A percentile compares a stretch with the other conserved stretches of the same genome.
Evolutionary conservation across 768 basidiomycete species (phyloP).

Genomic region (Candolleomyces aberdarensis): DNA sequence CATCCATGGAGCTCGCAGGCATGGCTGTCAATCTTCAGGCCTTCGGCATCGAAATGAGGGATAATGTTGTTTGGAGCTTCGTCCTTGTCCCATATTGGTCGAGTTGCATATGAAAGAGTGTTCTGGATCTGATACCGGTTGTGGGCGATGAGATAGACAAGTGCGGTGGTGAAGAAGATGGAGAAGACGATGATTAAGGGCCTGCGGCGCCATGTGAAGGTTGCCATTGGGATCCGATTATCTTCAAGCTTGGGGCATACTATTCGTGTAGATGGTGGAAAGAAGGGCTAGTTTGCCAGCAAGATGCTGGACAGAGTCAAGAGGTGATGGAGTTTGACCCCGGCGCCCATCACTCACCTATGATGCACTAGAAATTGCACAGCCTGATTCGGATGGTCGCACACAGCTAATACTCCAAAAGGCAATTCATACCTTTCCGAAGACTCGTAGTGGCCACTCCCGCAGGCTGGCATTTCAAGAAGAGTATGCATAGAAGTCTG

Average conservation of each 20-base stretch:
- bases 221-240: background rate
- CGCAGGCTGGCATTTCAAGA: too few relatives aligned
- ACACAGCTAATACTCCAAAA: too few relatives aligned
- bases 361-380: background rate
- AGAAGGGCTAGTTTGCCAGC: background rate
- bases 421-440: too few relatives aligned
- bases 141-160: conserved; percentile 33
- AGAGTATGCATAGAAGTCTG: too few relatives aligned
- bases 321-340: background rate
- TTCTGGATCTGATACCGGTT: conserved; percentile 52
- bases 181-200: conserved; percentile 28
- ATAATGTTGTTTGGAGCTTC: conserved; percentile 46
- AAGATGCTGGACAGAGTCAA: background rate
- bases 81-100: conserved; percentile 57
- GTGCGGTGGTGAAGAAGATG: conserved; percentile 24
- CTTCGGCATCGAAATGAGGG: conserved; percentile 56
- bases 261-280: background rate
- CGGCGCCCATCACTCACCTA: background rate
- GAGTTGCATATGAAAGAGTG: conserved; percentile 51
- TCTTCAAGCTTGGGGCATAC: conserved; percentile 14
- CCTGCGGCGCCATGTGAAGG: conserved; percentile 19
- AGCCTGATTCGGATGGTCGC: background rate
- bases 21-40: conserved; percentile 39
- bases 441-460: too few relatives aligned
- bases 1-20: conserved; percentile 56